Conservation (phyloP, 352 stramenopile species). For the Phytophthora syringae region DNA sequence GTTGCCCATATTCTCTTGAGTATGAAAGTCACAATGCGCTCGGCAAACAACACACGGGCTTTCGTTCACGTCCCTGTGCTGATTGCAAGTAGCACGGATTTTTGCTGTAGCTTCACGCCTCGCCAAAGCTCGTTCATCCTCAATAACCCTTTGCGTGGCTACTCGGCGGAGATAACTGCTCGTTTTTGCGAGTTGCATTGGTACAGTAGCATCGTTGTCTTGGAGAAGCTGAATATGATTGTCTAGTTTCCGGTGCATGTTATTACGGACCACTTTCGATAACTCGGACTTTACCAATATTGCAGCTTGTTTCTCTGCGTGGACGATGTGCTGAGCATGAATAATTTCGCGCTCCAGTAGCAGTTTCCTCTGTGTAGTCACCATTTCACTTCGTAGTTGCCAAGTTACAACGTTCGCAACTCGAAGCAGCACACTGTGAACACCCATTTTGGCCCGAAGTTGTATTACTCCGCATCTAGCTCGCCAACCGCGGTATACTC, state of each 20-base stretch:
- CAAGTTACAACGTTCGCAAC: conserved; percentile 5
- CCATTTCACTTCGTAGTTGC: conserved; percentile 1
- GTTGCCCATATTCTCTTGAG: background rate
- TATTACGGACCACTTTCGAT: conserved; percentile 21
- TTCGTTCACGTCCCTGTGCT: background rate
- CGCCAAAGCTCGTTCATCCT: conserved; percentile 1
- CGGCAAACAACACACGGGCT: conserved; percentile 17
- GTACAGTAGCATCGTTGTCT: background rate
- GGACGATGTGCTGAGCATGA: background rate
- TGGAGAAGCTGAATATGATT: conserved; percentile 1
- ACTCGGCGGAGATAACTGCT: background rate
- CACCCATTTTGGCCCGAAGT: conserved; percentile 10
- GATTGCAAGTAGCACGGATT: conserved; percentile 3
- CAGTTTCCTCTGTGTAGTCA: background rate
- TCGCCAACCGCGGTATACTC: conserved; percentile 18
- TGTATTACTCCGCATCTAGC: conserved; percentile 1
- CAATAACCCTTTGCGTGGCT: conserved; percentile 4
- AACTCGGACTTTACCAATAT: conserved; percentile 6
- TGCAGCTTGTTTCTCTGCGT: conserved; percentile 4
- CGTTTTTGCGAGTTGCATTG: background rate
- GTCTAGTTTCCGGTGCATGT: conserved; percentile 21
- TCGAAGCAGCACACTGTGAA: conserved; percentile 15
- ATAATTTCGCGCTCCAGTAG: conserved; percentile 5
- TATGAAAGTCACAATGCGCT: background rate
- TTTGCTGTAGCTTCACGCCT: conserved; percentile 1